Evolutionary conservation across 1,284 basidiomycete genomes (phyloP).

Genomic region (Amylostereum areolatum): DNA sequence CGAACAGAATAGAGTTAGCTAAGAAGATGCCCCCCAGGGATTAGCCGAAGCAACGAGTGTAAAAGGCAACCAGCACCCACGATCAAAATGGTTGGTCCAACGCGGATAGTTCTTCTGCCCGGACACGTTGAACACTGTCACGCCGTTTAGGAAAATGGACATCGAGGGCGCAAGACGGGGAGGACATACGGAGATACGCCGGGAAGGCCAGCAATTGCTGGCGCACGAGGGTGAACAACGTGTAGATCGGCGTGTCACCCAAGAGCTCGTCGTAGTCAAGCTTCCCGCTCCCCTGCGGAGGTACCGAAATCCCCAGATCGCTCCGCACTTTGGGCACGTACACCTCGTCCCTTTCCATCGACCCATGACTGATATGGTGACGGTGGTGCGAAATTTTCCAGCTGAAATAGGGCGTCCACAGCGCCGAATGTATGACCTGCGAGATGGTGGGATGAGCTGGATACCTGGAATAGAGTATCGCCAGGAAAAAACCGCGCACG

Average conservation of each 20-base stretch:
- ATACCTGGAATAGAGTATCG: constrained; percentile 23
- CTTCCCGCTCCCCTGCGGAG: constrained; percentile 16
- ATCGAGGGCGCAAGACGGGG: constrained; percentile 30
- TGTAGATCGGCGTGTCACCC: constrained; percentile 56
- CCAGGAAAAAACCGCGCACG: constrained; percentile 18
- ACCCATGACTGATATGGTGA: constrained; percentile 30
- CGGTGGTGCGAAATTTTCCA: constrained; percentile 35
- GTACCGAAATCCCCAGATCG: constrained; percentile 42
- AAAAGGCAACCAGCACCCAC: constrained; percentile 25
- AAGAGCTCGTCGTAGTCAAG: constrained; percentile 52
- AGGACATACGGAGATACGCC: constrained; percentile 66
- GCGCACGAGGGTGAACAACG: constrained; percentile 43
- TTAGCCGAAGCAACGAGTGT: background rate
- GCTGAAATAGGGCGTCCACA: constrained; percentile 35
- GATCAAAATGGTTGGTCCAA: constrained; percentile 57
- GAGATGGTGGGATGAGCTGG: constrained; percentile 17
- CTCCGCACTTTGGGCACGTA: constrained; percentile 49
- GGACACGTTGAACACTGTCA: constrained; percentile 48
- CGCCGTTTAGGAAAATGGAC: background rate
- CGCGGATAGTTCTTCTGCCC: constrained; percentile 64
- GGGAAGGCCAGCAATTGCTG: constrained; percentile 74
- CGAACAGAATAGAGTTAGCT: constrained; percentile 54
- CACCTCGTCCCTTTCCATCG: constrained; percentile 53
- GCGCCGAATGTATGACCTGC: constrained; percentile 22
- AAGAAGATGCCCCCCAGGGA: background rate